Percentiles rank a stretch among this genome's conserved stretches.
These are phyloP conservation scores for Colletotrichum magnum DNA, from an alignment of 2,329 filamentous ascomycete species.

Conservation along the genomic window DNA sequence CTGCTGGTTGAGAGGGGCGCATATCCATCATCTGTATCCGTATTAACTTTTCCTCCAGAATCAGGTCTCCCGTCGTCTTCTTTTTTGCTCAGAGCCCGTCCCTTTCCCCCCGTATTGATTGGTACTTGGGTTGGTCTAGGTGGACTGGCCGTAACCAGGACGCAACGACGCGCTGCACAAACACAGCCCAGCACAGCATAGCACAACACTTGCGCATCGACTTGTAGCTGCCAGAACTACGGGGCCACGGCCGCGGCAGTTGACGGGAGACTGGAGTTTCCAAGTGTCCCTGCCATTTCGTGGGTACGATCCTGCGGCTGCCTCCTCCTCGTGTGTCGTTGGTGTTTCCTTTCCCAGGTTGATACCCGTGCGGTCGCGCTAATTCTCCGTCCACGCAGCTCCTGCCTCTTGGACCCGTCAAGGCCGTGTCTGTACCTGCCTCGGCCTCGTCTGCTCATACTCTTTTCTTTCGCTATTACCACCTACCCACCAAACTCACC, in stretches of 20 bases:
- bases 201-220: slow-evolving; percentile 2
- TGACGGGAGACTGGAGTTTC: too few species aligned
- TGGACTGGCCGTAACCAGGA: slow-evolving; percentile 1
- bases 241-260: slow-evolving; percentile 3
- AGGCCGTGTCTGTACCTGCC: slow-evolving; percentile 5
- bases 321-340: slow-evolving; percentile 7
- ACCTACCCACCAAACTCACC: slow-evolving; percentile 1
- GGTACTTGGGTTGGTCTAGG: slow-evolving; percentile 6
- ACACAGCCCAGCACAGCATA: background rate
- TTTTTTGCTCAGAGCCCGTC: background rate
- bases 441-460: background rate
- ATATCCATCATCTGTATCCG: background rate
- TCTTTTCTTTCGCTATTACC: slow-evolving; percentile 7
- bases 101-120: too few species aligned
- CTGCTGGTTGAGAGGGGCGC: background rate
- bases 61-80: background rate
- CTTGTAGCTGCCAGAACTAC: slow-evolving; percentile 29
- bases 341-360: slow-evolving; percentile 5
- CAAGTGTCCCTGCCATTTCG: background rate
- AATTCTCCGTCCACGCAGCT: slow-evolving; percentile 9
- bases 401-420: slow-evolving; percentile 13
- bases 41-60: background rate
- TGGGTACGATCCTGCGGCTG: background rate
- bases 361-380: slow-evolving; percentile 26
- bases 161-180: slow-evolving; percentile 1